Base-by-base conservation (phyloP, 176 grass and related monocot genomes). In the Triticum aestivum region DNA sequence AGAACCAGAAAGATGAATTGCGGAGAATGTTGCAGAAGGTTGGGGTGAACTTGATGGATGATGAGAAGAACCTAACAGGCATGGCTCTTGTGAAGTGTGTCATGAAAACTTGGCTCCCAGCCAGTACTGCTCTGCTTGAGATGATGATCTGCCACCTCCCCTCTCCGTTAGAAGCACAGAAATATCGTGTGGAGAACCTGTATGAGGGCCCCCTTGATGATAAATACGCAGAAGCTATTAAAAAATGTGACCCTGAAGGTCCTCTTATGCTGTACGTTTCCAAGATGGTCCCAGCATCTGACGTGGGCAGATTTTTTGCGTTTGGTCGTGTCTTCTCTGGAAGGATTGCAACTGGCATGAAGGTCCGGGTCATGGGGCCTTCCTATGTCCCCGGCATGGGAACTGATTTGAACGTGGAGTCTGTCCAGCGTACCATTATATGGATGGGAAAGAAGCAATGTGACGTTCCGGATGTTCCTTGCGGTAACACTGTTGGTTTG, bases 381-480 rank as follows among this genome's bases (percentile, higher is more conserved):
- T 88, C 90, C 85, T 90, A 90, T 79, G 82, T 88, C 11, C 91
- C 85, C 47, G 88, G 91, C 14, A 88, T 86, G 51, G 88, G 83
- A 81, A 93, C 88, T 30, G 88, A 93, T 85, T 69, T 90, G 17
- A 82, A 79, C 77, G 75, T 82, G 81, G 88, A 90, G 81, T 81
- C 69, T 59, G 88, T 93, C 11, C 91, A 88, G 85, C 75, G 85
- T 82, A 93, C 88, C 78, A 85, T 93, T 75, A 88, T 93, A 51
- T 93, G 88, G 88, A 93, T 90, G 91, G 91, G 88, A 56, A 88
- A 90, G 88, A 93, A 41, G n/a, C 91, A 93, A 54, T 81, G 88
- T 35, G 87, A 82, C 85, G 81, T 67, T 88, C 88, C 13, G 12
- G 12, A 15, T 66, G 27, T 66, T 66, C 64, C 29, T 66, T 66